phyloP scores from a whole-genome alignment of 805 yeast genomes.

The Yarrowia hollandica region DNA sequence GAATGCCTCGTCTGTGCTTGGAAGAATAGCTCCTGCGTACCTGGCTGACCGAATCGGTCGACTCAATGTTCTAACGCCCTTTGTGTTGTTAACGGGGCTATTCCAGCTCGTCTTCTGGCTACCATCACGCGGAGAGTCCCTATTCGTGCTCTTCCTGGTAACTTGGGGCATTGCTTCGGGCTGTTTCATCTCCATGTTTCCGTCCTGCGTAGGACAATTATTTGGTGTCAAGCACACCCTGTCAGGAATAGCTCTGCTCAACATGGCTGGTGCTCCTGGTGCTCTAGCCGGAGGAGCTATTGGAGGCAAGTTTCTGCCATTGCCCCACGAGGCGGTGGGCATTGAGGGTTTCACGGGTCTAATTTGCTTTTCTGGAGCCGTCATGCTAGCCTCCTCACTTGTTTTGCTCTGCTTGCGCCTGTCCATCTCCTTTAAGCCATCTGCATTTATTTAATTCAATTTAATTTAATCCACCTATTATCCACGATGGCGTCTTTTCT shows the following conservation, averaged over 20 bases:
- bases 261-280: conserved; percentile 39
- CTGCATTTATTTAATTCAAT: conserved; percentile 32
- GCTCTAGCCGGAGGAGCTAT: conserved; percentile 44
- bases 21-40: conserved; percentile 11
- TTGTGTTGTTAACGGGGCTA: conserved; percentile 5
- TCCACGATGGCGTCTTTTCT: background rate
- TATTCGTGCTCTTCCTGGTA: conserved; percentile 38
- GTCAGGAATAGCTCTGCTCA: conserved; percentile 41
- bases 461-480: background rate
- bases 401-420: conserved; percentile 32
- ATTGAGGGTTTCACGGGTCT: conserved; percentile 33
- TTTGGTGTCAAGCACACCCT: conserved; percentile 41
- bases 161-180: conserved; percentile 45
- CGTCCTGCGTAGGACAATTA: conserved; percentile 43
- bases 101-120: conserved; percentile 35
- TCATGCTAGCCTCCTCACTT: conserved; percentile 35
- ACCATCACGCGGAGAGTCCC: conserved; percentile 31
- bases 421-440: conserved; percentile 31
- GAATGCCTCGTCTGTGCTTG: conserved; percentile 46
- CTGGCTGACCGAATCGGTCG: conserved; percentile 18
- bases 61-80: conserved; percentile 14
- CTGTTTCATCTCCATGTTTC: conserved; percentile 42
- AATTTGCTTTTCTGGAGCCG: conserved; percentile 41
- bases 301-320: conserved; percentile 43
- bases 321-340: conserved; percentile 30